Evolutionary conservation across 306 rosid species (phyloP).

Genomic region (Alnus rubra): DNA sequence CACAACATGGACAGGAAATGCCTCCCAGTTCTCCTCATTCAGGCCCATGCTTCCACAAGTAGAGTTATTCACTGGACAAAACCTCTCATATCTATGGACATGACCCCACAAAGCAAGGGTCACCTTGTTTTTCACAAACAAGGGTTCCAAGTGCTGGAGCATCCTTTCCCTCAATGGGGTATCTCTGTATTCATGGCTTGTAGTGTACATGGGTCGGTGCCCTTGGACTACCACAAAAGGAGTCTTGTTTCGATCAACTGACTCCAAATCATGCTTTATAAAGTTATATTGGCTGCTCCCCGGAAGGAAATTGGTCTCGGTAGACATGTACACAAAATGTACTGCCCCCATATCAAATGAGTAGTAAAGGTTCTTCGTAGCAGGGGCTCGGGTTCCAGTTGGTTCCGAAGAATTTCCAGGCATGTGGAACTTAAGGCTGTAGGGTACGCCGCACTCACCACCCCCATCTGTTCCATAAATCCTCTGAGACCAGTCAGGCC

Average conservation of each 20-base stretch:
- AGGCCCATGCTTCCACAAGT: constrained; percentile 57
- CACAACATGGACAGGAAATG: constrained; percentile 70
- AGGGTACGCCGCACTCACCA: constrained; percentile 96
- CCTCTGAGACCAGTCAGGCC: constrained; percentile 64
- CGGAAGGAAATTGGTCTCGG: constrained; percentile 82
- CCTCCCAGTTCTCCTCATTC: constrained; percentile 38
- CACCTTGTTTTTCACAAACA: constrained; percentile 76
- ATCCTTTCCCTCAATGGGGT: constrained; percentile 55
- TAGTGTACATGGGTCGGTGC: constrained; percentile 92
- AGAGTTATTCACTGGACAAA: constrained; percentile 72
- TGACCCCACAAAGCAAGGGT: constrained; percentile 92
- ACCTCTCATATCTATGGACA: constrained; percentile 90
- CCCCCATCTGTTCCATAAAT: constrained; percentile 84
- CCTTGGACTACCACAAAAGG: constrained; percentile 87
- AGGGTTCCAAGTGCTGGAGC: constrained; percentile 80
- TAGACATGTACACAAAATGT: constrained; percentile 79
- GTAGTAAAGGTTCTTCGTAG: constrained; percentile 76
- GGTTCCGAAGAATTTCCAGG: constrained; percentile 88
- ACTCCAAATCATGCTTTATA: constrained; percentile 75
- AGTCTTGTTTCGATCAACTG: constrained; percentile 62
- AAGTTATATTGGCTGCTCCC: constrained; percentile 75
- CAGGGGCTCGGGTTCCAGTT: constrained; percentile 66
- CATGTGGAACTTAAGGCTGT: constrained; percentile 85
- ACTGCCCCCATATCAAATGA: constrained; percentile 79
- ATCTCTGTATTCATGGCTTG: constrained; percentile 74